phyloP scores from a whole-genome alignment of 2,329 filamentous ascomycete species.

The Macrophomina tecta region DNA sequence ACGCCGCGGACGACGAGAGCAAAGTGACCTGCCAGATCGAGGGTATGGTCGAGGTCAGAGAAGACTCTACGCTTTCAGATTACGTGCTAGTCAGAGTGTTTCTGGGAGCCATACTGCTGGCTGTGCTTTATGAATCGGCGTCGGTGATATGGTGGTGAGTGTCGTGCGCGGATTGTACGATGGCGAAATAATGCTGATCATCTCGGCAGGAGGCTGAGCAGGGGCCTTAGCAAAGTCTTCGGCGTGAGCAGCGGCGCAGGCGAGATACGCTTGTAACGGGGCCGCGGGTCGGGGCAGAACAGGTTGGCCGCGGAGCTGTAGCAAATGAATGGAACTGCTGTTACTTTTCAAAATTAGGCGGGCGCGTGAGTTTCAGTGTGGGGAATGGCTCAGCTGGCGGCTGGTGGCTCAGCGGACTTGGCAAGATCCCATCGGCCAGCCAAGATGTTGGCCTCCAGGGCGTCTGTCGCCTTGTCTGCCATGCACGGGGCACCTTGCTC shows the following conservation, averaged over 20 bases:
- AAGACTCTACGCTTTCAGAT: neutral
- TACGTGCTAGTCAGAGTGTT: neutral
- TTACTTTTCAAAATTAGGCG: neutral
- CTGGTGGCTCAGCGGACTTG: neutral
- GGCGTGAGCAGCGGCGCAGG: neutral
- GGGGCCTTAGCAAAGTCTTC: constrained; percentile 9
- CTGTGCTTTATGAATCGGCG: neutral
- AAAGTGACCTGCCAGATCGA: neutral
- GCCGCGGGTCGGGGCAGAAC: neutral
- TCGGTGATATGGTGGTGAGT: constrained; percentile 16
- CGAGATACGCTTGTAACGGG: neutral
- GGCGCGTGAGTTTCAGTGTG: constrained; percentile 5
- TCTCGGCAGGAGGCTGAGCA: constrained; percentile 15
- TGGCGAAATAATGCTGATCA: constrained; percentile 6
- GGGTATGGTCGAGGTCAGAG: neutral
- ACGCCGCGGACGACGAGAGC: neutral
- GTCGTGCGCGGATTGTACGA: too few species aligned
- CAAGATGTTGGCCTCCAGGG: neutral
- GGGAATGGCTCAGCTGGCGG: neutral
- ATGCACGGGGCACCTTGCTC: constrained; percentile 1
- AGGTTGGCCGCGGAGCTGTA: neutral
- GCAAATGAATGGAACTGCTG: neutral
- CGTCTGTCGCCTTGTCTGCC: neutral
- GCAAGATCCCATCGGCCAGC: neutral
- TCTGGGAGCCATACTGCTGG: neutral